Base-by-base conservation (phyloP, 2,329 filamentous ascomycete species). In the Ophiosphaerella herpotricha region DNA sequence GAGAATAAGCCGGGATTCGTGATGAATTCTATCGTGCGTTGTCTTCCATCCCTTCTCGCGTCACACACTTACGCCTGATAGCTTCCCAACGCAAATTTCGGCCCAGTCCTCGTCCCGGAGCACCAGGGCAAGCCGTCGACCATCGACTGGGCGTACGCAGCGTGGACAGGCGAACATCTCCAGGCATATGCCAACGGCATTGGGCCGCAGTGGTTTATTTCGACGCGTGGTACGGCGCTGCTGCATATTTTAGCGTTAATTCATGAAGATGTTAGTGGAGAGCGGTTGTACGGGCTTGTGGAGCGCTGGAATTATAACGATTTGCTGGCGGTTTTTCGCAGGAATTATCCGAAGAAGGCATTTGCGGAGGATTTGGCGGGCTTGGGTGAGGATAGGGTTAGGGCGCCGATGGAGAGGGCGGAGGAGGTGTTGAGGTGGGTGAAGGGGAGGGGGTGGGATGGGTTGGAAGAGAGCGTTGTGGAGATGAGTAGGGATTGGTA, bases 271-370 rank as follows among this genome's bases (percentile, higher is more conserved):
- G 74, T 84, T 0, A 52, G 67, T 2, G 73, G 74, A 0, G 77
- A 85, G 58, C 77, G 84, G 1, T 63, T 86, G 7, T 83, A 85
- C 58, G 83, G 72, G 1, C 82, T 80, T 44, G 80, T 78, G 0
- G 68, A 74, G 1, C 75, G 74, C 0, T 79, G 74, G 48, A 80
- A 72, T 39, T 80, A 75, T 66, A 79, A 80, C 16, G 59, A 75
- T 2, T 56, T 82, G 13, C 54, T 81, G 8, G 57, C 49, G 0
- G 64, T 75, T 8, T 60, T 78, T 35, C 63, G 72, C 24, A 69
- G 73, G 37, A 24, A 74, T 3, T 71, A 72, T 39, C 79, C 80
- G 0, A 64, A 74, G 2, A 72, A 70, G 40, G 57, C 54, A 13
- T 74, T 80, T 46, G 43, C 51, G 2, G 55, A 61, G 0, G 57